Evolutionary conservation across 306 rosid species (phyloP), one percentile per base, ranked within the genome.

Genomic region (Abrus precatorius): DNA sequence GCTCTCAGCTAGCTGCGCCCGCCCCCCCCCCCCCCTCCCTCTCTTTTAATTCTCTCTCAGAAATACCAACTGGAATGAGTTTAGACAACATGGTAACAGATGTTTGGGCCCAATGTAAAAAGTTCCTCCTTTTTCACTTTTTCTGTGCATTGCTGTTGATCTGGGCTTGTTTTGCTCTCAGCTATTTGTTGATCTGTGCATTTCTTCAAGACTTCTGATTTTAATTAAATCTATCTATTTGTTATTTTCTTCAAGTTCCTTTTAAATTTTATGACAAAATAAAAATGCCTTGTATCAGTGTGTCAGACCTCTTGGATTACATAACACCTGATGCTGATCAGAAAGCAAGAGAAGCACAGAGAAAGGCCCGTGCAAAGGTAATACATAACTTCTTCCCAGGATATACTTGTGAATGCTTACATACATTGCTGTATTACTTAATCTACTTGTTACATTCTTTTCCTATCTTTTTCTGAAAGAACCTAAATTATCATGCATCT

Each of bases 301-400:
- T 95, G 74, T 95, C 99, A 49, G 99, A 95, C 83, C 99, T 95
- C 77, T 86, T 95, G 92, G 99, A 95, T 87, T 95, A 93, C 78
- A 95, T 95, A 76, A 88, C 98, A 40, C 99, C 99, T 12, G 96
- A 95, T 79, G 92, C 97, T 53, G 96, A 93, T 87, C 77, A 87
- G 83, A 95, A 93, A 88, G 93, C 93, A 33, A 89, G 99, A 84
- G 99, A 95, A 75, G 94, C 97, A 66, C 98, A 94, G 74, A 93
- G 79, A 82, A 93, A 89, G 85, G 98, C 98, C 76, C 94, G 98
- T 72, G 90, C 97, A 52, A 95, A 95, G 99, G 99, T 95, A 75
- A 74, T 70, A 53, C 29, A 75, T 44, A 68, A 12, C 84, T 69
- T 77, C 45, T 78, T 55, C 69, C 52, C 45, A 10, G n/a, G 47